Base-by-base conservation (phyloP, 2,329 filamentous ascomycete species). In the Grosmannia serpens region DNA sequence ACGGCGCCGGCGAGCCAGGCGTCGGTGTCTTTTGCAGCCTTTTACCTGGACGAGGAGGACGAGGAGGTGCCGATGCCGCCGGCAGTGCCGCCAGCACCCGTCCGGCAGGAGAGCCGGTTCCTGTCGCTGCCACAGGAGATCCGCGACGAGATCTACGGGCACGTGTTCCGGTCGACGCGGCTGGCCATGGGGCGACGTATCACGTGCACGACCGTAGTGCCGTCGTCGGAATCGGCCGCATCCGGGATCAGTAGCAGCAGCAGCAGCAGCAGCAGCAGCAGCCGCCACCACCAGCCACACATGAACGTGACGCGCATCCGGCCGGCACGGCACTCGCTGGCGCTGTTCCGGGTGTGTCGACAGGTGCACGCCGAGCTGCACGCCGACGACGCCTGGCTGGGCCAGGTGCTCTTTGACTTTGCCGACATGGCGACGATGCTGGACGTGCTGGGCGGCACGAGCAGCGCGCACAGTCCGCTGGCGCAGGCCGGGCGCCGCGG, bases 391-490 rank as follows among this genome's bases (percentile, higher is more conserved):
- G 59, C 62, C 5, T 64, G 63, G 63, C 55, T 64, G 13, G 49
- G 63, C 49, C 63, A 63, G 49, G 58, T 64, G n/a, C 59, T 64
- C 27, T 64, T 63, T 56, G 59, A 61, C 41, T 64, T 64, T 55
- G 63, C 63, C 27, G 63, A 64, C 26, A 49, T 55, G 0, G 62
- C 62, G 22, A 64, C 63, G 1, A 61, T 64, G 62, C 41, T 63
- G 15, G 63, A 64, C 49, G 60, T 62, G n/a, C 44, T 64, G 27
- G 61, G 59, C 38, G 60, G 60, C 52, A 53, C 49, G 10, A 31
- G 22, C 22, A 38, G 31, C 9, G 3, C 47, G 26, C 1, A 7
- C 24, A 38, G 55, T 17, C 41, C 35, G 53, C 33, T 41, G 26
- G 41, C 35, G 15, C 17, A n/a, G 11, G 3, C 53, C 2, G 35